phyloP scores from a whole-genome alignment of 2,329 filamentous ascomycete genomes.

The Lojkania enalia region DNA sequence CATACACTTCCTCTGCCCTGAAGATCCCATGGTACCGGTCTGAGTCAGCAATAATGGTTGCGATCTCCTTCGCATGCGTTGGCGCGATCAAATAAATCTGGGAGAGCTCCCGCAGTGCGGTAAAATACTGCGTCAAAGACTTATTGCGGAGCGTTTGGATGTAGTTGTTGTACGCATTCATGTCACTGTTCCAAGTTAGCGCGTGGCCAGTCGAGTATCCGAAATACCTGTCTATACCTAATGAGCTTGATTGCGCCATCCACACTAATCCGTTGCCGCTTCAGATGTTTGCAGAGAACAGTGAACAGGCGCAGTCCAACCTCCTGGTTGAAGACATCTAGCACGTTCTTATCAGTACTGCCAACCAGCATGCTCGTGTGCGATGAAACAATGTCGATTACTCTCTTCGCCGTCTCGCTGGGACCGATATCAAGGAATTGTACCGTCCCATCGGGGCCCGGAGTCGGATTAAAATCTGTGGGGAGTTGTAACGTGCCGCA shows the following conservation, averaged over 20 bases:
- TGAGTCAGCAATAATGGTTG: slow-evolving; percentile 88
- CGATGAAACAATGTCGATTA: slow-evolving; percentile 82
- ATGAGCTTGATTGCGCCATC: slow-evolving; percentile 91
- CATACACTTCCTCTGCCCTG: slow-evolving; percentile 93
- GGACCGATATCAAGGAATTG: slow-evolving; percentile 66
- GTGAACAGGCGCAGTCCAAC: slow-evolving; percentile 91
- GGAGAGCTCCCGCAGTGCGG: slow-evolving; percentile 84
- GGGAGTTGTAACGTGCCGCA: slow-evolving; percentile 84
- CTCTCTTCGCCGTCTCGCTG: slow-evolving; percentile 74
- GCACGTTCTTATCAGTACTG: slow-evolving; percentile 95
- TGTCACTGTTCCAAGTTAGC: slow-evolving; percentile 64
- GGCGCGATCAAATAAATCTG: slow-evolving; percentile 95
- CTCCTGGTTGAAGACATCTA: slow-evolving; percentile 98
- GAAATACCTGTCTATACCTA: slow-evolving; percentile 49
- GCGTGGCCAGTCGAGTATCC: neutral
- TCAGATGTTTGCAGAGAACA: slow-evolving; percentile 93
- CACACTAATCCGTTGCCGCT: slow-evolving; percentile 88
- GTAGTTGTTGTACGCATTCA: slow-evolving; percentile 90
- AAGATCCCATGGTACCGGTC: slow-evolving; percentile 92
- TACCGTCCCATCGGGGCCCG: slow-evolving; percentile 38
- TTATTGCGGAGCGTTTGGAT: slow-evolving; percentile 79
- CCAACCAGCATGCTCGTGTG: slow-evolving; percentile 93
- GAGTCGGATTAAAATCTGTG: slow-evolving; percentile 83
- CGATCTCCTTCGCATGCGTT: slow-evolving; percentile 88
- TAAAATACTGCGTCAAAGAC: slow-evolving; percentile 86